Evolutionary conservation across 768 basidiomycete species (phyloP).

Genomic region (Calocybe gangraenosa): DNA sequence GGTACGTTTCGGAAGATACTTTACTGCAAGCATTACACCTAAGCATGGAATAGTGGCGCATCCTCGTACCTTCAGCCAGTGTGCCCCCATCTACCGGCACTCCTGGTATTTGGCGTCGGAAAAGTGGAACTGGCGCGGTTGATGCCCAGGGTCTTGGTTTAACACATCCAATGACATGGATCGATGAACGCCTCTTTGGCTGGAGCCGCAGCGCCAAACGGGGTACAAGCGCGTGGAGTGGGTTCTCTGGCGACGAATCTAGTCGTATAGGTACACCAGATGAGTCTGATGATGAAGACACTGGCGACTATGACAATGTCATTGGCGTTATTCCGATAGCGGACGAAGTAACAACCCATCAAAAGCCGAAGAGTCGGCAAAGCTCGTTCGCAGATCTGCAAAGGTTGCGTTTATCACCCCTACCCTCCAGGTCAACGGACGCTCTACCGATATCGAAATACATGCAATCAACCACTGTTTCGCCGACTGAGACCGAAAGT

Average conservation of each 20-base stretch:
- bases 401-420: constrained; percentile 42
- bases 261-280: constrained; percentile 69
- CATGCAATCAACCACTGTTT: constrained; percentile 8
- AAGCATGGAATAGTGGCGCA: constrained; percentile 52
- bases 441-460: background rate
- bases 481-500: constrained; percentile 25
- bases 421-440: constrained; percentile 2
- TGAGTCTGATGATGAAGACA: constrained; percentile 81
- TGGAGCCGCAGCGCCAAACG: constrained; percentile 76
- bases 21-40: constrained; percentile 8
- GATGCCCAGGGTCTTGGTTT: constrained; percentile 82
- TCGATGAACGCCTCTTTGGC: constrained; percentile 91
- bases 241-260: constrained; percentile 46
- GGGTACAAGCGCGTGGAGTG: constrained; percentile 89
- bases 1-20: constrained; percentile 33
- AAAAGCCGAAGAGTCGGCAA: constrained; percentile 55
- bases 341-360: constrained; percentile 36
- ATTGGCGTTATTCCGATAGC: constrained; percentile 57
- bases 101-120: constrained; percentile 74
- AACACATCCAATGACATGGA: constrained; percentile 92
- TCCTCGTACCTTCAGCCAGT: constrained; percentile 78
- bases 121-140: constrained; percentile 77
- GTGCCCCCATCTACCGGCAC: constrained; percentile 77
- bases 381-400: constrained; percentile 84
- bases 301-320: constrained; percentile 90